A percentile compares a stretch with the other conserved stretches of the same genome.
These are phyloP conservation scores for Pyracantha coccinea DNA, from an alignment of 331 rosid genomes.

Conservation along the genomic window DNA sequence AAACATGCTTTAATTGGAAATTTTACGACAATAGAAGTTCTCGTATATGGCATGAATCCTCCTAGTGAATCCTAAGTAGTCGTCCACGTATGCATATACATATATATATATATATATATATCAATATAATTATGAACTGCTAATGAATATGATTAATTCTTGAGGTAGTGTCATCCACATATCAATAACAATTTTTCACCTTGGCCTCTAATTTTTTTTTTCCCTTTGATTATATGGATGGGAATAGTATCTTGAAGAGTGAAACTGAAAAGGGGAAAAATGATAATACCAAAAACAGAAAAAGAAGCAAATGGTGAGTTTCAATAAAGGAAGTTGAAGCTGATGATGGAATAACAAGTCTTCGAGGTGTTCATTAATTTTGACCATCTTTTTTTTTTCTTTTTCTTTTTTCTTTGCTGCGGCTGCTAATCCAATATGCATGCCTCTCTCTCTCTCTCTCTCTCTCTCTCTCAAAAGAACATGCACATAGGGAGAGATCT, in stretches of 20 bases:
- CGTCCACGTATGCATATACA: not conserved
- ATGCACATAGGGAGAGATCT: constrained; percentile 15
- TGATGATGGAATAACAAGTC: constrained; percentile 67
- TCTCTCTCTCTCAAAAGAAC: constrained; percentile 7
- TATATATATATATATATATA: no score
- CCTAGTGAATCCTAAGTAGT: not conserved
- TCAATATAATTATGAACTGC: not conserved
- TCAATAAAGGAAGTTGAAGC: constrained; percentile 73
- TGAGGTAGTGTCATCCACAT: not conserved
- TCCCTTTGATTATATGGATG: not conserved
- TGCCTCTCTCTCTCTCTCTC: constrained; percentile 7
- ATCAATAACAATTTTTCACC: not conserved
- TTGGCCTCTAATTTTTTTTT: not conserved
- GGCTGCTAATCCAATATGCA: constrained; percentile 35
- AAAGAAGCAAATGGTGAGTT: constrained; percentile 64
- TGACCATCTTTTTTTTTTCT: constrained; percentile 60
- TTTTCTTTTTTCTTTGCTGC: constrained; percentile 39
- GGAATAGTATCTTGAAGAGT: constrained; percentile 5
- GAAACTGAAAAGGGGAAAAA: constrained; percentile 15
- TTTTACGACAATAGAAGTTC: not conserved
- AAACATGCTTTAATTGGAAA: not conserved
- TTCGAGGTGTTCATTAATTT: constrained; percentile 60
- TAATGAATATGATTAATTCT: not conserved
- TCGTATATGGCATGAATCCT: not conserved
- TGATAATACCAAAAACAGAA: constrained; percentile 19